These are phyloP conservation scores for Aspergillus sp. DNA, from an alignment of 2,329 filamentous ascomycete genomes.

Conservation along the genomic window DNA sequence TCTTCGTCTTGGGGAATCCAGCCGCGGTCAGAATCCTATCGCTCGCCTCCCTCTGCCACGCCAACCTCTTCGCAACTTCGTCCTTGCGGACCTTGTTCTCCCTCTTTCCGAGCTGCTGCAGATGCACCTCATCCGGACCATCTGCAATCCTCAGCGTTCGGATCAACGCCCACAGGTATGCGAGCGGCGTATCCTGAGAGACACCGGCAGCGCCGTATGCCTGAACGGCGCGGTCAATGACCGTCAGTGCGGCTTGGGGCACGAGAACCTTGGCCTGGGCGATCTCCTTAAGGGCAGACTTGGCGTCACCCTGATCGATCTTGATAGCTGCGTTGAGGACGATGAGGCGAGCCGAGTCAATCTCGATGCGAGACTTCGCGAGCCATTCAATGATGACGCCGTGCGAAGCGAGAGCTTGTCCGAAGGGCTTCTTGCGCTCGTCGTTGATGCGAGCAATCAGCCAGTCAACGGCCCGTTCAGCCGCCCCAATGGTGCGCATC, in stretches of 20 bases:
- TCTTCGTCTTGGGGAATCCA: constrained; percentile 42
- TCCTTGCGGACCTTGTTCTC: constrained; percentile 57
- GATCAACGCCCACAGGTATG: constrained; percentile 78
- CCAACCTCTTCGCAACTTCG: constrained; percentile 46
- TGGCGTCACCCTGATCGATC: constrained; percentile 88
- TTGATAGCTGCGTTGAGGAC: constrained; percentile 94
- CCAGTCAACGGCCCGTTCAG: constrained; percentile 91
- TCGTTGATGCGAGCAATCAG: constrained; percentile 95
- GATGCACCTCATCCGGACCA: constrained; percentile 94
- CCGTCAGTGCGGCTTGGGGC: constrained; percentile 76
- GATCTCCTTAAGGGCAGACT: constrained; percentile 89
- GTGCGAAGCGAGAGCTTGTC: constrained; percentile 83
- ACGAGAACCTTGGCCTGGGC: constrained; percentile 93
- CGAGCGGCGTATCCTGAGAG: constrained; percentile 90
- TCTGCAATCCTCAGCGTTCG: constrained; percentile 86
- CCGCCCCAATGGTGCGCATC: constrained; percentile 90
- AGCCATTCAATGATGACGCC: constrained; percentile 96
- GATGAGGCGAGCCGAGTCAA: constrained; percentile 85
- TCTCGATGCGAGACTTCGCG: constrained; percentile 87
- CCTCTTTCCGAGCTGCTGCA: constrained; percentile 62
- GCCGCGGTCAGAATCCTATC: constrained; percentile 42
- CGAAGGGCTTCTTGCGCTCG: constrained; percentile 86
- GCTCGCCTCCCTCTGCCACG: constrained; percentile 46
- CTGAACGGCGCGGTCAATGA: constrained; percentile 95
- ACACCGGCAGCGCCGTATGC: constrained; percentile 89